phyloP scores from a whole-genome alignment of 139 green algal genomes.

The Klebsormidium nitens region DNA sequence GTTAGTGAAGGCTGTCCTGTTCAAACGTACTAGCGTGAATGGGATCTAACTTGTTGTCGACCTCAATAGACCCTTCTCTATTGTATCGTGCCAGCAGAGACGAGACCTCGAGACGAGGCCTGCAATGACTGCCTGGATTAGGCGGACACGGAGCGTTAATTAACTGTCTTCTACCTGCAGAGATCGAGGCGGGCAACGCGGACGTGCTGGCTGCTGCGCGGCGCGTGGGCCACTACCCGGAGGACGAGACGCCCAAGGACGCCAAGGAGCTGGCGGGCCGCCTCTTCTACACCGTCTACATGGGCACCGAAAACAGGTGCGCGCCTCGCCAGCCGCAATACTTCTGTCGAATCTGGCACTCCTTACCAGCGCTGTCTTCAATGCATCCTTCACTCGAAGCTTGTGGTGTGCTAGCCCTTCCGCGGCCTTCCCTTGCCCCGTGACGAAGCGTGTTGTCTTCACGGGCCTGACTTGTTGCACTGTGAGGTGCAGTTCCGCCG shows the following conservation, averaged over 20 bases:
- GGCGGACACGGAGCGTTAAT: background rate
- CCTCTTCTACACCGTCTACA: conserved; percentile 87
- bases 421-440: too few species aligned
- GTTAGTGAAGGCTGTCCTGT: too few species aligned
- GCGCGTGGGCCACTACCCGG: conserved; percentile 57
- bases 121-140: background rate
- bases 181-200: conserved; percentile 54
- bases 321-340: too few species aligned
- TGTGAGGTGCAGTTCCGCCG: conserved; percentile 16
- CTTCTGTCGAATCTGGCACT: too few species aligned
- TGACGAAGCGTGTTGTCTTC: background rate
- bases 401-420: background rate
- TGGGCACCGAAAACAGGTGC: conserved; percentile 88
- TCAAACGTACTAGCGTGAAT: too few species aligned
- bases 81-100: too few species aligned
- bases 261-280: conserved; percentile 62
- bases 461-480: background rate
- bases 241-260: conserved; percentile 36
- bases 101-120: too few species aligned
- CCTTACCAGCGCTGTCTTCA: too few species aligned
- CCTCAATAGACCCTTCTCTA: too few species aligned
- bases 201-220: conserved; percentile 44
- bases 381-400: background rate
- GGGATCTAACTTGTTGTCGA: too few species aligned
- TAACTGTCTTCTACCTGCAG: conserved; percentile 9